A percentile compares a stretch with the other conserved stretches of the same genome.
Evolutionary conservation across 306 rosid genomes (phyloP).

Genomic region (Malus sylvestris): DNA sequence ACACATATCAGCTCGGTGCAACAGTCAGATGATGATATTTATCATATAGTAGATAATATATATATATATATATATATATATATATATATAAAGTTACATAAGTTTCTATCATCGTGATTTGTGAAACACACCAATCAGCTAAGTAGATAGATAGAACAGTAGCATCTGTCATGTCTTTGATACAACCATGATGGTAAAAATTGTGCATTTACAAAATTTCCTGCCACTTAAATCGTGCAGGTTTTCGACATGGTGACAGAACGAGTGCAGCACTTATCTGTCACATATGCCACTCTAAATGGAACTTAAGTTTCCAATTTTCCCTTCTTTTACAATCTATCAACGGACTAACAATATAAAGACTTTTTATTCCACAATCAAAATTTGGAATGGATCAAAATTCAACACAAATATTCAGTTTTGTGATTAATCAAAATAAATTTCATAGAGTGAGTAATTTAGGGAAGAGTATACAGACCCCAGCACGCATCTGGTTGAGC

Average conservation of each 20-base stretch:
- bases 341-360: not conserved
- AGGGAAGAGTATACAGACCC: slow-evolving; percentile 45
- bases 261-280: not conserved
- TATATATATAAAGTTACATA: not conserved
- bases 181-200: not conserved
- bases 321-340: too few relatives aligned
- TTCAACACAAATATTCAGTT: not conserved
- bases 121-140: slow-evolving; percentile 2
- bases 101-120: not conserved
- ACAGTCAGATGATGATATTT: not conserved
- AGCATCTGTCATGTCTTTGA: not conserved
- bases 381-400: not conserved
- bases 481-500: slow-evolving; percentile 95
- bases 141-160: not conserved
- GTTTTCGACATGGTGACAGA: not conserved
- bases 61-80: too few relatives aligned
- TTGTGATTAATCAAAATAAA: not conserved
- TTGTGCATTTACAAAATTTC: not conserved
- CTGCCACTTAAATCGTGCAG: not conserved
- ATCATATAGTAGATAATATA: not conserved
- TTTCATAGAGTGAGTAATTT: not conserved
- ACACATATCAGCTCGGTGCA: slow-evolving; percentile 18
- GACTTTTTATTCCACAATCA: not conserved
- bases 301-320: not conserved
- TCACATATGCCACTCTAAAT: not conserved